phyloP scores from a whole-genome alignment of 805 yeast genomes.

The Wickerhamomyces chaumierensis region DNA sequence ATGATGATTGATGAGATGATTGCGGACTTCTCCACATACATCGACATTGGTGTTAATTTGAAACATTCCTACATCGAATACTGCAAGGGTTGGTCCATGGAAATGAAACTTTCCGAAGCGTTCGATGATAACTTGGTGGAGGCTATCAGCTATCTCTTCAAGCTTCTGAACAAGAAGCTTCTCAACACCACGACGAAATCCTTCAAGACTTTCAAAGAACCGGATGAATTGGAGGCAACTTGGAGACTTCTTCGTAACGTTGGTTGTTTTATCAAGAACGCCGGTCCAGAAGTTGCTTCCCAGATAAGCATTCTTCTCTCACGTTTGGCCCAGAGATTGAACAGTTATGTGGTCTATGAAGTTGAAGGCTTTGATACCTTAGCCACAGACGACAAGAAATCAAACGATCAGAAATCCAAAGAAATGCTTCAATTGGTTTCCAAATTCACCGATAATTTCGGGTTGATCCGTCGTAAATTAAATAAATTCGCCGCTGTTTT shows the following conservation, averaged over 20 bases:
- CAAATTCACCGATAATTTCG: slow-evolving; percentile 57
- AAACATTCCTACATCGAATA: slow-evolving; percentile 56
- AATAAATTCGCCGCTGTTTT: slow-evolving; percentile 64
- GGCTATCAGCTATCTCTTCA: slow-evolving; percentile 63
- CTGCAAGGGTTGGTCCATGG: slow-evolving; percentile 56
- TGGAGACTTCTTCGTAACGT: slow-evolving; percentile 71
- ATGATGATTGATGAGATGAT: slow-evolving; percentile 94
- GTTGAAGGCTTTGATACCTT: slow-evolving; percentile 46
- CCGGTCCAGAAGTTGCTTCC: slow-evolving; percentile 71
- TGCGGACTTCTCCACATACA: slow-evolving; percentile 70
- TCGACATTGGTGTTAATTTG: slow-evolving; percentile 63
- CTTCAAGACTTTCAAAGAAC: slow-evolving; percentile 80
- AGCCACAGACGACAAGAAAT: slow-evolving; percentile 5
- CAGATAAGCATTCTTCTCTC: slow-evolving; percentile 58
- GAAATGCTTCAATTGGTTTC: slow-evolving; percentile 32
- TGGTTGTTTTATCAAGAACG: slow-evolving; percentile 71
- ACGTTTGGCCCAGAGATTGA: slow-evolving; percentile 56
- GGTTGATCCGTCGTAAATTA: slow-evolving; percentile 69
- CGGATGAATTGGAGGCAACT: slow-evolving; percentile 76
- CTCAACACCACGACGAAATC: slow-evolving; percentile 63
- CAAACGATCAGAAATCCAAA: slow-evolving; percentile 14
- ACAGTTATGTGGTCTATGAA: slow-evolving; percentile 63
- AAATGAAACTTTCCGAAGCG: slow-evolving; percentile 48
- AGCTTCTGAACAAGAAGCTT: slow-evolving; percentile 63
- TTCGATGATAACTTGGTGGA: slow-evolving; percentile 61